Evolutionary conservation across 768 basidiomycete species (phyloP).

Genomic region (Ramaria sp.): DNA sequence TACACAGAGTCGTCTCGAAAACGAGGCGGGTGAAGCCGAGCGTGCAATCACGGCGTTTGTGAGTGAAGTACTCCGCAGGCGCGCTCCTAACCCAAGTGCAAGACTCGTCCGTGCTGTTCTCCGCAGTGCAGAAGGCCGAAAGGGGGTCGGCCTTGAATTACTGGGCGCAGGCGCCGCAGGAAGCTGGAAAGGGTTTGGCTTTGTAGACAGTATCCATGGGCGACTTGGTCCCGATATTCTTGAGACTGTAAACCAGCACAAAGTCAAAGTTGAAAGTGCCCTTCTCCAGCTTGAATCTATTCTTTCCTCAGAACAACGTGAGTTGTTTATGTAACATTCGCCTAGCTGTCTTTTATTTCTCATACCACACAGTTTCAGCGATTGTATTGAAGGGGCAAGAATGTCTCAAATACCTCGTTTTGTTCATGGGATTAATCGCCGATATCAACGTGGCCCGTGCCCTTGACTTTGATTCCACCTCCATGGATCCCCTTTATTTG

Average conservation of each 20-base stretch:
- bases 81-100: conserved; percentile 43
- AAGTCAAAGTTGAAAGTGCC: conserved; percentile 39
- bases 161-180: conserved; percentile 70
- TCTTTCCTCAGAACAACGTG: conserved; percentile 3
- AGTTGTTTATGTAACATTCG: neutral
- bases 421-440: conserved; percentile 46
- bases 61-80: conserved; percentile 30
- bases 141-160: conserved; percentile 55
- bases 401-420: conserved; percentile 43
- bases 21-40: conserved; percentile 20
- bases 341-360: neutral
- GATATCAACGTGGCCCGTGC: conserved; percentile 72
- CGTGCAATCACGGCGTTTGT: conserved; percentile 18
- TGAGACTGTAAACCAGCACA: conserved; percentile 37
- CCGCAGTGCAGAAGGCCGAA: conserved; percentile 18
- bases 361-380: conserved; percentile 19
- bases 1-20: conserved; percentile 14
- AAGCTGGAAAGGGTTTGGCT: conserved; percentile 80
- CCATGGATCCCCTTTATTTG: conserved; percentile 39
- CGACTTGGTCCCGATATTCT: conserved; percentile 42
- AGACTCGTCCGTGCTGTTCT: conserved; percentile 19
- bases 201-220: conserved; percentile 46
- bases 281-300: conserved; percentile 26
- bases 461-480: conserved; percentile 59
- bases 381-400: conserved; percentile 29